A percentile compares a stretch with the other conserved stretches of the same genome.
These are phyloP conservation scores for Tuber magnatum DNA, from an alignment of 495 filamentous ascomycete genomes.

Conservation along the genomic window DNA sequence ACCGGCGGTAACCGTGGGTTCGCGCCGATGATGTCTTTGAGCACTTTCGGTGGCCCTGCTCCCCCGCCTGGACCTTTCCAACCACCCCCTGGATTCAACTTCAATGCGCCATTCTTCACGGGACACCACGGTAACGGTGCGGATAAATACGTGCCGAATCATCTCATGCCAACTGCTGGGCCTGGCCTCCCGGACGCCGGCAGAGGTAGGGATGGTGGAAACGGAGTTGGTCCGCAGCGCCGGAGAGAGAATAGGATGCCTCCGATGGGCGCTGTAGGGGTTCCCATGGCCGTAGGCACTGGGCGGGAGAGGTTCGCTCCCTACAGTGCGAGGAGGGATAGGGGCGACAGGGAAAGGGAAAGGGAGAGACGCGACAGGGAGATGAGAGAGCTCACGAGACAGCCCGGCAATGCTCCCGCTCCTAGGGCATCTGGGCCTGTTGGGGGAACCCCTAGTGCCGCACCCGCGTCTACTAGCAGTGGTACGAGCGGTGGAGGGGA, in stretches of 20 bases:
- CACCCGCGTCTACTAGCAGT: conserved; percentile 31
- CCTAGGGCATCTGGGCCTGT: conserved; percentile 14
- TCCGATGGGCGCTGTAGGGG: conserved; percentile 9
- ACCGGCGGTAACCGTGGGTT: conserved; percentile 26
- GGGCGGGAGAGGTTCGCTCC: conserved; percentile 44
- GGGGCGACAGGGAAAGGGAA: conserved; percentile 44
- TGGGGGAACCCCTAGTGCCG: conserved; percentile 28
- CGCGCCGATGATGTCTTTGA: conserved; percentile 32
- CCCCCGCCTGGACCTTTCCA: conserved; percentile 52
- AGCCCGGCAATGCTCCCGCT: conserved; percentile 25
- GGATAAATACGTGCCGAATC: conserved; percentile 32
- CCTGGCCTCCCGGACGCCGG: conserved; percentile 27
- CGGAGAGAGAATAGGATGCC: conserved; percentile 41
- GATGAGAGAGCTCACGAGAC: conserved; percentile 40
- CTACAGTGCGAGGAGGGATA: conserved; percentile 45
- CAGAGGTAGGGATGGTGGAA: conserved; percentile 24
- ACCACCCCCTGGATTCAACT: conserved; percentile 79
- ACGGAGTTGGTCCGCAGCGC: conserved; percentile 45
- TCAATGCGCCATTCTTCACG: conserved; percentile 46
- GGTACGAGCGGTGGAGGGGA: conserved; percentile 55
- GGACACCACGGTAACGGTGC: conserved; percentile 27
- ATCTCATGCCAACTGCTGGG: conserved; percentile 29
- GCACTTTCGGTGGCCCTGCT: conserved; percentile 25
- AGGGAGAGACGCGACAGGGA: conserved; percentile 38
- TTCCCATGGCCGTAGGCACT: conserved; percentile 25